These are phyloP conservation scores for Tuber microsphaerosporum DNA, from an alignment of 495 filamentous ascomycete species.

Conservation along the genomic window DNA sequence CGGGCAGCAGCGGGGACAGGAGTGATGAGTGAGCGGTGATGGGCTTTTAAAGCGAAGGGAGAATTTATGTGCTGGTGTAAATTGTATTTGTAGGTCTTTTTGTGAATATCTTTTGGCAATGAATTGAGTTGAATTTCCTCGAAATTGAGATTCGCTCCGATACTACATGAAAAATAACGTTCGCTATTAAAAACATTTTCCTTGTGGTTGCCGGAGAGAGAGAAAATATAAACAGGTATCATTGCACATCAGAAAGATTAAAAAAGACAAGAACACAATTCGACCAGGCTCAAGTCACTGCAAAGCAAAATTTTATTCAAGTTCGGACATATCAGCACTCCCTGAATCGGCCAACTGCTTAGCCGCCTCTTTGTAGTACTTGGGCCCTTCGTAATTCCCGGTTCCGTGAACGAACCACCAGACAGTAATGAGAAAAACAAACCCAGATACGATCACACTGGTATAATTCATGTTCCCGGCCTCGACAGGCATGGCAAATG, in stretches of 20 bases:
- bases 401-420: constrained; percentile 61
- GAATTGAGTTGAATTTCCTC: not conserved
- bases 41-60: not conserved
- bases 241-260: not conserved
- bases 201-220: not conserved
- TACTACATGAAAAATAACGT: not conserved
- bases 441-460: constrained; percentile 56
- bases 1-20: not conserved
- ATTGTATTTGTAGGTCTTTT: not conserved
- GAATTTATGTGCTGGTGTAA: not conserved
- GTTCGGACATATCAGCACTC: not conserved
- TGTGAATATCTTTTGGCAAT: constrained; percentile 1
- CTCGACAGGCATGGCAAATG: constrained; percentile 53
- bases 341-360: constrained; percentile 20
- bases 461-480: constrained; percentile 66
- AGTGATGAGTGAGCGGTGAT: not conserved
- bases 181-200: not conserved
- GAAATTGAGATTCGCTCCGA: not conserved
- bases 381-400: constrained; percentile 55
- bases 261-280: constrained; percentile 4
- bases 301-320: not conserved
- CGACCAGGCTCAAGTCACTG: not conserved
- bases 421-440: constrained; percentile 49
- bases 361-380: constrained; percentile 42
- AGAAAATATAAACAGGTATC: not conserved